These are phyloP conservation scores for Talaromyces sp. DNA, from an alignment of 2,329 filamentous ascomycete species.

Conservation along the genomic window DNA sequence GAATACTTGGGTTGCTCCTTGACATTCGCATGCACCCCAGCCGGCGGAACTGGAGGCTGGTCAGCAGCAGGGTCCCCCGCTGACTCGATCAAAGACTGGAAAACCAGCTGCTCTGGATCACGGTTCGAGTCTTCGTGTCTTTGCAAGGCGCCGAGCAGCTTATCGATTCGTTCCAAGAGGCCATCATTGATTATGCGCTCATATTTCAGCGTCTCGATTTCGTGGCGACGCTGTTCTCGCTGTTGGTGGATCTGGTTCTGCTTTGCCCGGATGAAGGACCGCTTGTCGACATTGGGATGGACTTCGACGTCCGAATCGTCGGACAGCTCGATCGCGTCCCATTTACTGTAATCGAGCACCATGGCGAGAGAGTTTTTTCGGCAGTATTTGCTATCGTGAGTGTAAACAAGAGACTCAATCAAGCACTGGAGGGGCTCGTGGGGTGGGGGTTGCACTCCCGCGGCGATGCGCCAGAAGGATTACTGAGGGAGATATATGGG, in stretches of 20 bases:
- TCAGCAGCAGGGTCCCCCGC: constrained; percentile 67
- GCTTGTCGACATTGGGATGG: constrained; percentile 97
- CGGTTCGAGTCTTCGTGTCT: constrained; percentile 63
- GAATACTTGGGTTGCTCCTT: constrained; percentile 79
- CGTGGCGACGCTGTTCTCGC: constrained; percentile 74
- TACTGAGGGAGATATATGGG: not conserved
- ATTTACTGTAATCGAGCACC: constrained; percentile 62
- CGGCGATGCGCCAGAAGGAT: not conserved
- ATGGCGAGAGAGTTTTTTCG: constrained; percentile 26
- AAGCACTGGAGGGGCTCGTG: not conserved
- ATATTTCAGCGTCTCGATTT: constrained; percentile 89
- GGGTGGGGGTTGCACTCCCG: not conserved
- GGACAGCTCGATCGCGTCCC: constrained; percentile 86
- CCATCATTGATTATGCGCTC: constrained; percentile 88
- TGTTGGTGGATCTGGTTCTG: constrained; percentile 95
- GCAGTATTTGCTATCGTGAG: not conserved
- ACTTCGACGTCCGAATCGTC: constrained; percentile 98
- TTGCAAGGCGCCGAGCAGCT: constrained; percentile 69
- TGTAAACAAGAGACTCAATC: not conserved
- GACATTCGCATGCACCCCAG: constrained; percentile 71
- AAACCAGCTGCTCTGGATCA: constrained; percentile 76
- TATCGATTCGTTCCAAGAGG: constrained; percentile 76
- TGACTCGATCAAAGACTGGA: constrained; percentile 82
- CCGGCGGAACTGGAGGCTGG: constrained; percentile 69
- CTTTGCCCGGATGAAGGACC: constrained; percentile 96